Conservation (phyloP, 1,139 yeast genomes). For the Zygosaccharomyces sapae region DNA sequence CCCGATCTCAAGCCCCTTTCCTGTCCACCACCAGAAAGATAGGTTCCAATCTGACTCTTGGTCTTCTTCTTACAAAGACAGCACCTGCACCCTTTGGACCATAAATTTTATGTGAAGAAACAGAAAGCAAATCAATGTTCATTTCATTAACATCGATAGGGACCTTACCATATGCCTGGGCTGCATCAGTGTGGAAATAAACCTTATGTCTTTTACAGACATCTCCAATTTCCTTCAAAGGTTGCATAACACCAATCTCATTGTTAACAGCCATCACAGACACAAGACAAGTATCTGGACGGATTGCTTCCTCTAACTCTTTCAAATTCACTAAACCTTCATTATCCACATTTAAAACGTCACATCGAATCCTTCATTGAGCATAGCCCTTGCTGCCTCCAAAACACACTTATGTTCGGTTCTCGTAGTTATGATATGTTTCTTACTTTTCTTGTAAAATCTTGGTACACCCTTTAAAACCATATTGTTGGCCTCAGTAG, state of each 20-base stretch:
- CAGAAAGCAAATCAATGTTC: slow-evolving; percentile 89
- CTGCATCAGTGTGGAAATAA: slow-evolving; percentile 97
- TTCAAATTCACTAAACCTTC: slow-evolving; percentile 80
- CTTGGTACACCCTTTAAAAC: slow-evolving; percentile 93
- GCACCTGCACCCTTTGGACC: slow-evolving; percentile 99
- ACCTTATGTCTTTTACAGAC: slow-evolving; percentile 83
- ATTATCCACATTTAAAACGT: slow-evolving; percentile 81
- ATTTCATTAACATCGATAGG: slow-evolving; percentile 87
- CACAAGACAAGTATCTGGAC: slow-evolving; percentile 87
- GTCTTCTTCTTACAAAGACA: slow-evolving; percentile 90
- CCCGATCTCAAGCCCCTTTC: slow-evolving; percentile 98
- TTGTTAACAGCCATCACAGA: slow-evolving; percentile 98
- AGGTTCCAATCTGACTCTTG: slow-evolving; percentile 95
- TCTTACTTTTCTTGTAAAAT: slow-evolving; percentile 83
- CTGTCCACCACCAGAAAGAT: slow-evolving; percentile 98
- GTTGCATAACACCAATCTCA: slow-evolving; percentile 97
- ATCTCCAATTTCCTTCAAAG: slow-evolving; percentile 86
- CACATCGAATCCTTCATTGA: slow-evolving; percentile 94
- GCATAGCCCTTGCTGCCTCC: slow-evolving; percentile 91
- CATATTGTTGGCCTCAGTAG: slow-evolving; percentile 95
- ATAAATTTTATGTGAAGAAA: slow-evolving; percentile 92
- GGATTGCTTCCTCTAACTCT: slow-evolving; percentile 72
- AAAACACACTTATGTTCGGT: slow-evolving; percentile 98
- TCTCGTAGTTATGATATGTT: slow-evolving; percentile 91
- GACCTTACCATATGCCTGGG: slow-evolving; percentile 95